Evolutionary conservation across 176 grass and related monocot genomes (phyloP).

Genomic region (Eleusine indica): DNA sequence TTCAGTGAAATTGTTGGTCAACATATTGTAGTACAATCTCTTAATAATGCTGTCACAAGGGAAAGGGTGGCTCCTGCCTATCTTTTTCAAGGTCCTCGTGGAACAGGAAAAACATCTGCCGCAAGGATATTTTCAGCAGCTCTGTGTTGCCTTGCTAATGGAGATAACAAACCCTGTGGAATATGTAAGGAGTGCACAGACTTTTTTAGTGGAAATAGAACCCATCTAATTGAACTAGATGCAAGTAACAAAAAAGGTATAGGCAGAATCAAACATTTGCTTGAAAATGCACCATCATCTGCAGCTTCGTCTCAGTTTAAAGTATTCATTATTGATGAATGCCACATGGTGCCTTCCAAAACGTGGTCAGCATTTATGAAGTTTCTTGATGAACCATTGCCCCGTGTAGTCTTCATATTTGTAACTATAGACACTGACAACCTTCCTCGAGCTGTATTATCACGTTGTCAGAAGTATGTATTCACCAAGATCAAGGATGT

Average conservation of each 20-base stretch:
- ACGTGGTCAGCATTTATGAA: conserved; percentile 69
- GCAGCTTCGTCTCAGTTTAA: conserved; percentile 53
- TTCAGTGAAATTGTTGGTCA: conserved; percentile 85
- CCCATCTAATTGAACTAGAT: conserved; percentile 69
- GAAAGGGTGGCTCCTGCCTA: conserved; percentile 85
- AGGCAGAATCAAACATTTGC: conserved; percentile 53
- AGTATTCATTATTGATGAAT: conserved; percentile 64
- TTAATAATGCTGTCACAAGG: conserved; percentile 72
- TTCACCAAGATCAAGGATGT: conserved; percentile 72
- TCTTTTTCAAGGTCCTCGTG: conserved; percentile 91
- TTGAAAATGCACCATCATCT: conserved; percentile 55
- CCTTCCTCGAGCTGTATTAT: conserved; percentile 56
- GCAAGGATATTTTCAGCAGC: conserved; percentile 78
- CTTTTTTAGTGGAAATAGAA: conserved; percentile 46
- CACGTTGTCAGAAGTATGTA: conserved; percentile 64
- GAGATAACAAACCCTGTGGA: conserved; percentile 78
- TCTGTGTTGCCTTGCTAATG: conserved; percentile 58
- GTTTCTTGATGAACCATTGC: conserved; percentile 63
- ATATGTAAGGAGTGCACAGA: conserved; percentile 68
- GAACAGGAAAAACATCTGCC: conserved; percentile 86
- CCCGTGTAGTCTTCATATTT: conserved; percentile 64
- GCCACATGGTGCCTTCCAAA: conserved; percentile 62
- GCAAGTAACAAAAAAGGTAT: conserved; percentile 70
- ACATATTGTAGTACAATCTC: conserved; percentile 77
- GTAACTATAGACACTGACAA: conserved; percentile 56